Conservation (phyloP, 768 basidiomycete species). For the Trametopsis cervina region DNA sequence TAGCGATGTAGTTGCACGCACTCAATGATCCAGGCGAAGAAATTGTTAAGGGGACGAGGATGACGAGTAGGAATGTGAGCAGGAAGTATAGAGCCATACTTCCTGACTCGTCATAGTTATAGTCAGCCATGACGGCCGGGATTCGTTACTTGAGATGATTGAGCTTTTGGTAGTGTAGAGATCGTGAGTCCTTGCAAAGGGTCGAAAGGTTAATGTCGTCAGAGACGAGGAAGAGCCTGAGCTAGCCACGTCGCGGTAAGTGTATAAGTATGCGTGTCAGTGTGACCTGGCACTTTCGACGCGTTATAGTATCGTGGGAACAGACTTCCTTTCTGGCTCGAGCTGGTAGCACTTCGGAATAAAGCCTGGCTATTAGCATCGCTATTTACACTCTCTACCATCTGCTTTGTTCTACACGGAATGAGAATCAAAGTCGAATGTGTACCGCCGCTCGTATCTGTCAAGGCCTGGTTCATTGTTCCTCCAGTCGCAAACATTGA, state of each 20-base stretch:
- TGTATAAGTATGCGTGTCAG: neutral
- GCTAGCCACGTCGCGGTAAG: neutral
- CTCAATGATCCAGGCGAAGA: conserved; percentile 41
- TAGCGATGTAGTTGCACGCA: conserved; percentile 27
- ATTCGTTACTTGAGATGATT: too few relatives aligned
- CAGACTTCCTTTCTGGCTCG: neutral
- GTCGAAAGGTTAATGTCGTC: too few relatives aligned
- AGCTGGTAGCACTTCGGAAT: too few relatives aligned
- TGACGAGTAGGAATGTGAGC: conserved; percentile 79
- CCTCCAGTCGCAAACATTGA: conserved; percentile 15
- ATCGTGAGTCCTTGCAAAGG: too few relatives aligned
- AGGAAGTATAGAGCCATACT: conserved; percentile 88
- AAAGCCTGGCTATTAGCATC: too few relatives aligned
- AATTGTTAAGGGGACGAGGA: conserved; percentile 75
- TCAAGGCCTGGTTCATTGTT: conserved; percentile 24
- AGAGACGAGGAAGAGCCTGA: neutral
- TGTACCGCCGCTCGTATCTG: conserved; percentile 17
- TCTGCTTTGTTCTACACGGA: too few relatives aligned
- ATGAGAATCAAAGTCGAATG: conserved; percentile 24
- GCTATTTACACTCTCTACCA: too few relatives aligned
- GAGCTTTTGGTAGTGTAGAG: too few relatives aligned
- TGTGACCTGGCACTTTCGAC: conserved; percentile 7
- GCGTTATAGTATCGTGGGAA: conserved; percentile 9
- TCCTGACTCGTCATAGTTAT: conserved; percentile 82
- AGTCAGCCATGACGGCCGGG: conserved; percentile 56